Base-by-base conservation (phyloP, 139 green algal species). In the Spirogloea muscicola region DNA sequence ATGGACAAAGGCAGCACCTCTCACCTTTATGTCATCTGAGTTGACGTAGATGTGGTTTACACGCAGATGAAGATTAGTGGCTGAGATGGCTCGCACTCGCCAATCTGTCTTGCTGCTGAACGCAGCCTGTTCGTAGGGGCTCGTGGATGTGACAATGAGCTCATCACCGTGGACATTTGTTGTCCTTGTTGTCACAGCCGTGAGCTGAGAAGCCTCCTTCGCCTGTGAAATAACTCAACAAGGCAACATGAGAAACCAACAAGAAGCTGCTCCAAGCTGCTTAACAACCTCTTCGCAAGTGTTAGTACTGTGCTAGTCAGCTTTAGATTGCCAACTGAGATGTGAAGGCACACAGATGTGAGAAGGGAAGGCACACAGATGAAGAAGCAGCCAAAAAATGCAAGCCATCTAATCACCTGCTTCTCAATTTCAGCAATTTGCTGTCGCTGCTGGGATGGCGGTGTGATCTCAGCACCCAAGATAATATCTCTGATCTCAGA, bases 1-100 rank as follows among this genome's bases (percentile, higher is more conserved):
- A n/a, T n/a, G n/a, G n/a, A n/a, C n/a, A n/a, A n/a, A n/a, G n/a
- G n/a, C n/a, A n/a, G n/a, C n/a, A n/a, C n/a, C n/a, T n/a, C 52
- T 33, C 9, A 62, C 93, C 6, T 86, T 84, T 74, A 97, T 90
- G 85, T 98, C 94, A 37, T 98, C 94, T 18, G 65, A 83, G 87
- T 97, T 96, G 69, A 99, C 92, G 77, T 99, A 99, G 85, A 99
- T 97, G 91, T 98, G 95, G 72, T 96, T 96, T 49, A 98, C 94
- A 33, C 95, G 90, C 81, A 99, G 86, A 86, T 98, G 94, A 75
- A 99, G 86, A 84, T 99, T 99, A 73, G 92, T 87, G 0, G 93
- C 91, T 31, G 77, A 90, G 83, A 99, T 97, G 36, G 95, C 95
- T 10, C 95, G 90, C 72, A 99, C 91, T 25, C 95, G 88, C 95